Conservation (phyloP, 2,329 filamentous ascomycete species). For the Catunica adiposa region DNA sequence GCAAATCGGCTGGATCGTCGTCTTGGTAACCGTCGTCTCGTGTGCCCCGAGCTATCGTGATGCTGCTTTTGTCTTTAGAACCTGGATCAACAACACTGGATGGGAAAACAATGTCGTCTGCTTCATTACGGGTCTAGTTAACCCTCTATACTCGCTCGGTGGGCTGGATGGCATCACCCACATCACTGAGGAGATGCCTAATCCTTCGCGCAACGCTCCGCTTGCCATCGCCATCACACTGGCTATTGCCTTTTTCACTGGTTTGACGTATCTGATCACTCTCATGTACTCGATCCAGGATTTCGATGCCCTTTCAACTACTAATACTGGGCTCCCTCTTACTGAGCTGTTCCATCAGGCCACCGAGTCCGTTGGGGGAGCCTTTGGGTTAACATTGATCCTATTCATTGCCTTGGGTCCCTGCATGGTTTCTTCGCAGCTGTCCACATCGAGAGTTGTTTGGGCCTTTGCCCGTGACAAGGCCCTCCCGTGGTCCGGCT, state of each 20-base stretch:
- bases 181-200: constrained; percentile 34
- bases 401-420: constrained; percentile 28
- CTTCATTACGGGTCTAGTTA: constrained; percentile 34
- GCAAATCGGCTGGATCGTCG: constrained; percentile 30
- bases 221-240: constrained; percentile 28
- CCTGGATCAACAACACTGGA: constrained; percentile 36
- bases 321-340: constrained; percentile 27
- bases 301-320: constrained; percentile 26
- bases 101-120: constrained; percentile 33
- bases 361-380: constrained; percentile 25
- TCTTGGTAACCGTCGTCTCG: constrained; percentile 31
- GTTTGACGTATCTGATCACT: constrained; percentile 31
- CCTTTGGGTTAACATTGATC: constrained; percentile 26
- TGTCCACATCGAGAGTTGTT: constrained; percentile 21
- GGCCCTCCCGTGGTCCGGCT: constrained; percentile 24
- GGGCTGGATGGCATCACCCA: constrained; percentile 33
- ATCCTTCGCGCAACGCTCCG: constrained; percentile 25
- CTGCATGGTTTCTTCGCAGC: constrained; percentile 24
- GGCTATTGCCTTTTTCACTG: constrained; percentile 32
- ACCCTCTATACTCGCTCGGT: constrained; percentile 30
- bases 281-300: constrained; percentile 37
- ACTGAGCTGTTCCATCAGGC: constrained; percentile 31
- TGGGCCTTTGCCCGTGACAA: constrained; percentile 31
- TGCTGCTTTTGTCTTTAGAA: constrained; percentile 33
- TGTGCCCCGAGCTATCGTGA: constrained; percentile 29